A percentile compares a stretch with the other conserved stretches of the same genome.
Evolutionary conservation across 257 asterid genomes (phyloP).

Genomic region (Dorcoceras hygrometricum): DNA sequence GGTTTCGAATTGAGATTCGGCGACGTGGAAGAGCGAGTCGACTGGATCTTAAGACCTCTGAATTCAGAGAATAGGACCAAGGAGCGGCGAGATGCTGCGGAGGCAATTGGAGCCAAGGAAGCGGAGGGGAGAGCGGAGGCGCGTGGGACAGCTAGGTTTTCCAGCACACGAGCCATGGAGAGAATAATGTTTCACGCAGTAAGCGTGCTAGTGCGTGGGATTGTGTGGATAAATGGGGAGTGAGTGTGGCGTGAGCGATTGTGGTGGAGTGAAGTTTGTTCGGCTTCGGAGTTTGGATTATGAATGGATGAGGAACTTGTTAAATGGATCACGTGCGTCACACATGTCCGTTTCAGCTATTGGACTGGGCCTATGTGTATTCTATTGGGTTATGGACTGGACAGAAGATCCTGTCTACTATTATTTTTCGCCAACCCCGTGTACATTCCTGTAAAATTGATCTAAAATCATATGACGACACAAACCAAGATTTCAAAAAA

Average conservation of each 20-base stretch:
- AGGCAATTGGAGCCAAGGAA: conserved; percentile 43
- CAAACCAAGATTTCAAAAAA: no score
- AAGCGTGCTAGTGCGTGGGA: conserved; percentile 14
- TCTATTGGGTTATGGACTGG: neutral
- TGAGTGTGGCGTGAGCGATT: conserved; percentile 16
- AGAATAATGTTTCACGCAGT: conserved; percentile 11
- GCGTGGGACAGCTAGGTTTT: conserved; percentile 68
- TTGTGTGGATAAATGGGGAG: conserved; percentile 31
- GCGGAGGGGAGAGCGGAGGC: conserved; percentile 52
- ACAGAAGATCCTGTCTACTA: no score
- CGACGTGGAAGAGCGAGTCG: conserved; percentile 43
- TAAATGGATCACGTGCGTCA: conserved; percentile 37
- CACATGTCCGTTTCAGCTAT: neutral
- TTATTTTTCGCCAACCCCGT: no score
- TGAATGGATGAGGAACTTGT: conserved; percentile 31
- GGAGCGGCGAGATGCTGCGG: conserved; percentile 35
- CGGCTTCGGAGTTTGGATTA: no score
- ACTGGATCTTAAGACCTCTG: conserved; percentile 63
- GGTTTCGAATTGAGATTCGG: conserved; percentile 35
- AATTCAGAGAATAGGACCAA: conserved; percentile 51
- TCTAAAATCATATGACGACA: no score
- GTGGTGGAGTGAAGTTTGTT: conserved; percentile 33
- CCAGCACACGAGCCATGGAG: conserved; percentile 53
- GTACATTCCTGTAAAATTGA: no score
- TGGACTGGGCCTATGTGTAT: neutral